A percentile compares a stretch with the other conserved stretches of the same genome.
Conservation (phyloP, 176 grass and related monocot species). For the Eragrostis nindensis region DNA sequence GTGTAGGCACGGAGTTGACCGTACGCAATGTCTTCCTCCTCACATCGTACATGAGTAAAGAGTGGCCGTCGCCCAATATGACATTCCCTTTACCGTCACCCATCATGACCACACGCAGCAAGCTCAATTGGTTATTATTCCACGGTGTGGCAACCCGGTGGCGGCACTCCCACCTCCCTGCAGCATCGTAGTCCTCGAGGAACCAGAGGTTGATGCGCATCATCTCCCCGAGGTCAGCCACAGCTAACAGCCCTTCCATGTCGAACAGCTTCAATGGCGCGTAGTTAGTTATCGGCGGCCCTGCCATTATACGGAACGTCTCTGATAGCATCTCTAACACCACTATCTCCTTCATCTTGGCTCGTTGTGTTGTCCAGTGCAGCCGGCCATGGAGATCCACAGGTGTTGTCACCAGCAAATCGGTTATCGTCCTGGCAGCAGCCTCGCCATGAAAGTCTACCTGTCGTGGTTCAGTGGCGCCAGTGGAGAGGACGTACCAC, state of each 20-base stretch:
- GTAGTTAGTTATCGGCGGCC: not conserved
- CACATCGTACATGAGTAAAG: not conserved
- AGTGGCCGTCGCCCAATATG: not conserved
- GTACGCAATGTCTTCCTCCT: not conserved
- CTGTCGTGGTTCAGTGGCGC: not conserved
- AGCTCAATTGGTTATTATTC: rapidly evolving
- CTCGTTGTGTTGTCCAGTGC: not conserved
- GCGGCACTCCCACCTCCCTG: not conserved
- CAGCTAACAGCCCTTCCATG: not conserved
- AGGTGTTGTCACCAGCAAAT: not conserved
- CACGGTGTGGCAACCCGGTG: not conserved
- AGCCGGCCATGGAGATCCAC: not conserved
- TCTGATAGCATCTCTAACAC: not conserved
- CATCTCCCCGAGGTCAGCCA: not conserved
- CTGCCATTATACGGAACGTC: not conserved
- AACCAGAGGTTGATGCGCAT: not conserved
- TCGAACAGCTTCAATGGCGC: not conserved
- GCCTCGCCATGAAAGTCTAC: not conserved
- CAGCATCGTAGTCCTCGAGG: not conserved
- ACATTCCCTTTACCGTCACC: not conserved
- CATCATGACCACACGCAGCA: not conserved
- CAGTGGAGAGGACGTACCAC: not conserved
- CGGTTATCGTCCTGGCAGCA: no score
- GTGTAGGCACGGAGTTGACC: no score
- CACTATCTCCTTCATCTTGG: not conserved